Evolutionary conservation across 176 grass and related monocot species (phyloP).

Genomic region (Oryza meyeriana): DNA sequence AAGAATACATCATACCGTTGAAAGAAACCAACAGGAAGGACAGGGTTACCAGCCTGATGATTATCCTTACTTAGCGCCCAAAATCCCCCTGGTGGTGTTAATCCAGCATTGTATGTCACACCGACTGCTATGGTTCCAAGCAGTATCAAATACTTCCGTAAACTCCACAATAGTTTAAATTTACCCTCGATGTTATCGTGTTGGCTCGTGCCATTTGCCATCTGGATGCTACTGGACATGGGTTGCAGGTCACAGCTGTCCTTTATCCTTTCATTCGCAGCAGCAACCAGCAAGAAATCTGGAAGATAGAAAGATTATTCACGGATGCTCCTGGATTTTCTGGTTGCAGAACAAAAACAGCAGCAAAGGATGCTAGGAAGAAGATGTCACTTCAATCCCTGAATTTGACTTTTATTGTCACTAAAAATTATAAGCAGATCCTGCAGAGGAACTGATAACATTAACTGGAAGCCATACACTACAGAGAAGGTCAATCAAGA

Average conservation of each 20-base stretch:
- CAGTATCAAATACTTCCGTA: constrained; percentile 47
- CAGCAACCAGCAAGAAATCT: background rate
- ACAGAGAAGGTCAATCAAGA: background rate
- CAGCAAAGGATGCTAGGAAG: background rate
- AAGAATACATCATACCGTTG: constrained; percentile 34
- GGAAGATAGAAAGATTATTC: background rate
- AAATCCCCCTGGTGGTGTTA: constrained; percentile 30
- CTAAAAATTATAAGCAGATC: background rate
- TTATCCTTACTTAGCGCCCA: background rate
- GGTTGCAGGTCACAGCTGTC: background rate
- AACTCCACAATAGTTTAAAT: constrained; percentile 31
- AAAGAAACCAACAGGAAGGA: constrained; percentile 1
- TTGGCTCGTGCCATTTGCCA: background rate
- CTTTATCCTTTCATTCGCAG: background rate
- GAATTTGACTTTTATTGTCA: background rate
- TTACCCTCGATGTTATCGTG: background rate
- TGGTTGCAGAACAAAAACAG: background rate
- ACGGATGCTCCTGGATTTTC: background rate
- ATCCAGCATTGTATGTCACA: constrained; percentile 54
- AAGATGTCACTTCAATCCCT: background rate
- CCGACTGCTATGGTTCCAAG: constrained; percentile 34
- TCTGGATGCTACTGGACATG: background rate
- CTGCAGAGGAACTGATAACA: background rate
- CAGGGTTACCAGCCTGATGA: constrained; percentile 27
- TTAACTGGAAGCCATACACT: background rate